phyloP scores from a whole-genome alignment of 2,329 filamentous ascomycete genomes.

The Botrytis galanthina region DNA sequence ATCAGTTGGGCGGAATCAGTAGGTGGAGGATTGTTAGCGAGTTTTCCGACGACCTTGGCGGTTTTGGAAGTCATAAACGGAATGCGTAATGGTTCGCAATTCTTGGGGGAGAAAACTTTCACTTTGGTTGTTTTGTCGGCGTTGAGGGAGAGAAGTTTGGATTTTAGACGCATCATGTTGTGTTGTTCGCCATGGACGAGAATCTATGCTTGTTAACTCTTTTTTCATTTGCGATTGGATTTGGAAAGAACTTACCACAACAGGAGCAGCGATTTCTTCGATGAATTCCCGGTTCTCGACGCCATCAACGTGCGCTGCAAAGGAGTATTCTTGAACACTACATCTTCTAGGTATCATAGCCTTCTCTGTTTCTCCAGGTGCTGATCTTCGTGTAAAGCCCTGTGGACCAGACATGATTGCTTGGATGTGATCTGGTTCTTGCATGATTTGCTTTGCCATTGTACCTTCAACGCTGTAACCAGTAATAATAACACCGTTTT shows the following conservation, averaged over 20 bases:
- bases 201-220: slow-evolving; percentile 56
- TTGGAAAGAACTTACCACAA: slow-evolving; percentile 67
- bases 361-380: slow-evolving; percentile 70
- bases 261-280: slow-evolving; percentile 85
- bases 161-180: slow-evolving; percentile 97
- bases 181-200: slow-evolving; percentile 96
- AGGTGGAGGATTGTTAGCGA: slow-evolving; percentile 72
- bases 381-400: slow-evolving; percentile 59
- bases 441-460: slow-evolving; percentile 94
- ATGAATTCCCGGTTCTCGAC: slow-evolving; percentile 96
- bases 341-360: slow-evolving; percentile 89
- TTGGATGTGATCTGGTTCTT: slow-evolving; percentile 91
- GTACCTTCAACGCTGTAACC: slow-evolving; percentile 98
- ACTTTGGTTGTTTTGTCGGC: slow-evolving; percentile 72
- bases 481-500: slow-evolving; percentile 98
- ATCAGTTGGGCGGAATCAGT: slow-evolving; percentile 59
- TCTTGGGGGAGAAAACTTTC: slow-evolving; percentile 90
- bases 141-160: slow-evolving; percentile 90
- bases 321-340: slow-evolving; percentile 90
- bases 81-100: slow-evolving; percentile 92
- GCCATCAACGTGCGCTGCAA: slow-evolving; percentile 95
- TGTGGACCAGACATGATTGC: slow-evolving; percentile 81
- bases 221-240: not conserved
- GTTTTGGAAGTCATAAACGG: slow-evolving; percentile 95
- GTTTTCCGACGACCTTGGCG: slow-evolving; percentile 91